These are phyloP conservation scores for Saitoella complicata DNA, from an alignment of 805 yeast genomes.

Conservation along the genomic window DNA sequence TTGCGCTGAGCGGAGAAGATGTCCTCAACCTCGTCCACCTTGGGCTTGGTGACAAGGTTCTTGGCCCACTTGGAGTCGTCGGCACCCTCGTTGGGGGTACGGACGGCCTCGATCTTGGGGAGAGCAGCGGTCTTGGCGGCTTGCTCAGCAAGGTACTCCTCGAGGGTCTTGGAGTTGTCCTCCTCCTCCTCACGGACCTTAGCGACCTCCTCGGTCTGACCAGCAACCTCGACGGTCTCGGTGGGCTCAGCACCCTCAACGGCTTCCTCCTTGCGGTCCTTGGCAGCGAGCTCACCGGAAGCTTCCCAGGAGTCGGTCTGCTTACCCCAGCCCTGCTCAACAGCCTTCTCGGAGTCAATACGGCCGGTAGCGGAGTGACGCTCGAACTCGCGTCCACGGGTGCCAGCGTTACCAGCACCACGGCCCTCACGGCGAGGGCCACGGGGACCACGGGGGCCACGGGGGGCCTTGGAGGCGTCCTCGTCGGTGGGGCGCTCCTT, in stretches of 20 bases:
- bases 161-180: constrained; percentile 47
- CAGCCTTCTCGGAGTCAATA: constrained; percentile 66
- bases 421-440: constrained; percentile 6
- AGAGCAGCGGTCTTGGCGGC: constrained; percentile 7
- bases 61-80: constrained; percentile 27
- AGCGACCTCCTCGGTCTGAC: constrained; percentile 18
- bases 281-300: constrained; percentile 17
- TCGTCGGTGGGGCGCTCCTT: constrained; percentile 11
- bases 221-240: constrained; percentile 22
- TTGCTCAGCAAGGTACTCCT: constrained; percentile 64
- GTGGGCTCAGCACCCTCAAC: constrained; percentile 34
- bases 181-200: constrained; percentile 27
- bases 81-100: constrained; percentile 41
- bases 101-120: constrained; percentile 17
- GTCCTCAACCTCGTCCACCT: constrained; percentile 27
- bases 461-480: constrained; percentile 10
- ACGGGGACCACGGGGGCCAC: constrained; percentile 11
- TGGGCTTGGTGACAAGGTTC: constrained; percentile 36
- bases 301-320: not conserved
- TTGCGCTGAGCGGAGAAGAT: constrained; percentile 42
- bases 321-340: constrained; percentile 69
- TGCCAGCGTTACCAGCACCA: constrained; percentile 4
- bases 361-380: constrained; percentile 41
- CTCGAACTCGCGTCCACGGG: constrained; percentile 28
- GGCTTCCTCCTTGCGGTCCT: constrained; percentile 51